phyloP scores from a whole-genome alignment of 2,329 filamentous ascomycete genomes.

The Alternaria ventricosa region DNA sequence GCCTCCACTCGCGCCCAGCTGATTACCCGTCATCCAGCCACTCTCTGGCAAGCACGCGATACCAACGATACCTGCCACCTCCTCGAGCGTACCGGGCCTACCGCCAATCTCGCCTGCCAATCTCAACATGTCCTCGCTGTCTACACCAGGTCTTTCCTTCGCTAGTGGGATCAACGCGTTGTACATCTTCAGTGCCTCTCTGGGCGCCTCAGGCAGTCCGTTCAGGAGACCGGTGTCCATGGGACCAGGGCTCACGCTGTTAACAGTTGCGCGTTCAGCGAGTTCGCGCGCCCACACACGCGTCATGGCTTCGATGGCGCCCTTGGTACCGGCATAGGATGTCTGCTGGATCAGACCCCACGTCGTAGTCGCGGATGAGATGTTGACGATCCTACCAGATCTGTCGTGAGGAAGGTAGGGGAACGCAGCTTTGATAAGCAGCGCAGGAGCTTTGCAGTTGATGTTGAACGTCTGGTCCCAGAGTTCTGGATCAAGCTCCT shows the following conservation, averaged over 20 bases:
- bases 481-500: constrained; percentile 8
- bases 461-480: constrained; percentile 14
- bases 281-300: constrained; percentile 11
- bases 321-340: constrained; percentile 11
- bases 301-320: constrained; percentile 13
- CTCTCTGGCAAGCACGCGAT: constrained; percentile 13
- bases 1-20: constrained; percentile 10
- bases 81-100: constrained; percentile 8
- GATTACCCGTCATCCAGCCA: constrained; percentile 14
- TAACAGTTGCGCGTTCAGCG: constrained; percentile 8
- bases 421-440: constrained; percentile 8
- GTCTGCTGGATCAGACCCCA: constrained; percentile 13
- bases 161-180: constrained; percentile 9
- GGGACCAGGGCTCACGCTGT: constrained; percentile 8
- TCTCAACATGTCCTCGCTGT: constrained; percentile 2
- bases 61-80: constrained; percentile 10
- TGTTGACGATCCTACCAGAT: constrained; percentile 11
- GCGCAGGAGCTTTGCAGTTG: constrained; percentile 12
- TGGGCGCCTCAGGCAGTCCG: constrained; percentile 5
- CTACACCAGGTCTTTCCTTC: constrained; percentile 6
- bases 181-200: constrained; percentile 7
- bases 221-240: constrained; percentile 12
- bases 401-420: constrained; percentile 9
- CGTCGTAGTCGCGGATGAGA: constrained; percentile 11
- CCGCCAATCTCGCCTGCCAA: constrained; percentile 11